These are phyloP conservation scores for Gigaspora rosea DNA, from an alignment of 192 early-diverging fungal genomes.

Conservation along the genomic window DNA sequence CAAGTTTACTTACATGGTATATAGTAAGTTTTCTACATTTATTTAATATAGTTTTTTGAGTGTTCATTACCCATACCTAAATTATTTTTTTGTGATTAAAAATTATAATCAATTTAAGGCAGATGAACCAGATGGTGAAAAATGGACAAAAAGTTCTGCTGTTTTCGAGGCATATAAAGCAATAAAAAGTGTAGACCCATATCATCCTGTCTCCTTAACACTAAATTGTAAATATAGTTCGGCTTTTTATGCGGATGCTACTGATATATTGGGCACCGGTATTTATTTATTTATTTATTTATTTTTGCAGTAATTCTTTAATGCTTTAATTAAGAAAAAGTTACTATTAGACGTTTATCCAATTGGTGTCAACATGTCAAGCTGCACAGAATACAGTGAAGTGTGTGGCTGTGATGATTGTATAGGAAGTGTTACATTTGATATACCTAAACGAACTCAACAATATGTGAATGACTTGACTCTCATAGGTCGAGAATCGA, in stretches of 20 bases:
- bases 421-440: slow-evolving; percentile 23
- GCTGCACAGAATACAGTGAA: not conserved
- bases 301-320: not conserved
- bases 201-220: slow-evolving; percentile 34
- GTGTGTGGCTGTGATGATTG: slow-evolving; percentile 35
- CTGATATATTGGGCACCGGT: slow-evolving; percentile 28
- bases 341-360: slow-evolving; percentile 34
- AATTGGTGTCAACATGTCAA: slow-evolving; percentile 15
- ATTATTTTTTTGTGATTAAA: not conserved
- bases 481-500: slow-evolving; percentile 14
- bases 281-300: not conserved
- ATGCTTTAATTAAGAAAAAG: not conserved
- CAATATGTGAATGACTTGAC: slow-evolving; percentile 24
- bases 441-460: slow-evolving; percentile 27
- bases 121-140: slow-evolving; percentile 29
- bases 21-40: slow-evolving; percentile 5
- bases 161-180: slow-evolving; percentile 9
- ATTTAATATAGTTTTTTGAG: too few species aligned
- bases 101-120: slow-evolving; percentile 11
- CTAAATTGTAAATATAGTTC: slow-evolving; percentile 20
- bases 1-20: slow-evolving; percentile 34
- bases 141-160: slow-evolving; percentile 3
- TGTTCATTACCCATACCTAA: too few species aligned
- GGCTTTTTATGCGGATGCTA: slow-evolving; percentile 16
- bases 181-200: slow-evolving; percentile 31